These are phyloP conservation scores for Colletotrichum viniferum DNA, from an alignment of 2,329 filamentous ascomycete genomes.

Conservation along the genomic window DNA sequence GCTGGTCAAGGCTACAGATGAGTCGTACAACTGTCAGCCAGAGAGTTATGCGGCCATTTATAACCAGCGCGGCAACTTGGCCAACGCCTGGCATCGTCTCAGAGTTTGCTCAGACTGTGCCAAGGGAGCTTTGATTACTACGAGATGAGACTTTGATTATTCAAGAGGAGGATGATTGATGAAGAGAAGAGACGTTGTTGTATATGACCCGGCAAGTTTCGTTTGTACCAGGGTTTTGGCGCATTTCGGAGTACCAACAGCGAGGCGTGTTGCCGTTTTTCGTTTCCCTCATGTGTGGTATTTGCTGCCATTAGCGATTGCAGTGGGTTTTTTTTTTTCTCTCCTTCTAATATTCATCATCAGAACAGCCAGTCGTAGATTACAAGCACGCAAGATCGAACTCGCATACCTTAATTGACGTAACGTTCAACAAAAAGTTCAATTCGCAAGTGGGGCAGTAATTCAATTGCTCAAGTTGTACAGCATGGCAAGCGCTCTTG, in stretches of 20 bases:
- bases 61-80: constrained; percentile 68
- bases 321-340: neutral
- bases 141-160: neutral
- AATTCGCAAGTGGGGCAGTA: neutral
- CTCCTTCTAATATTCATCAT: neutral
- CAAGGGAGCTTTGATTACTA: constrained; percentile 3
- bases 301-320: neutral
- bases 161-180: neutral
- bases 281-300: neutral
- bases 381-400: too few species aligned
- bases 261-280: neutral
- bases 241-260: neutral
- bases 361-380: neutral
- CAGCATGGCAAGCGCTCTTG: neutral
- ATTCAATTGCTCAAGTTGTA: constrained; percentile 11
- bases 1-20: constrained; percentile 70
- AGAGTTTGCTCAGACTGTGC: constrained; percentile 37
- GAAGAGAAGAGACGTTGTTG: neutral
- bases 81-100: constrained; percentile 70
- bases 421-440: neutral
- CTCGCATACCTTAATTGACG: neutral
- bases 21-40: constrained; percentile 70
- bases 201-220: neutral
- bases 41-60: constrained; percentile 64
- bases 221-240: neutral